Evolutionary conservation across 805 yeast species (phyloP).

Genomic region (Ogataea nitratoaversa): DNA sequence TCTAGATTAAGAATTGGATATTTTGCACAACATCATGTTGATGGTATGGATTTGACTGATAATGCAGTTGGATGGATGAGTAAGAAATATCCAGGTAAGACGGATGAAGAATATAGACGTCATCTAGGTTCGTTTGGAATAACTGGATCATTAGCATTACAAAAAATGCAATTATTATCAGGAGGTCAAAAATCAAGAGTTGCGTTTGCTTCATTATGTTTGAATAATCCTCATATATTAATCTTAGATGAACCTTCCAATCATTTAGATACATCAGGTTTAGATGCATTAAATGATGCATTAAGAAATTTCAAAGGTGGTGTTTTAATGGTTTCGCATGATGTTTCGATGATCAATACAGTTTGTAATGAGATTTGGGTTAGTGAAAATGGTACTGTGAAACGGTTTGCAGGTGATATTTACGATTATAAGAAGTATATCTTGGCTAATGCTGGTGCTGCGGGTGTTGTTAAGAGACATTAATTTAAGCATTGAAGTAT

Average conservation of each 20-base stretch:
- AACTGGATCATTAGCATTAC: constrained; percentile 89
- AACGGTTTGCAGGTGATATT: constrained; percentile 75
- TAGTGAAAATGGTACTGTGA: constrained; percentile 79
- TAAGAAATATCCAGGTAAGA: constrained; percentile 80
- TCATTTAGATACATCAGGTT: constrained; percentile 96
- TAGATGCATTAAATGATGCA: constrained; percentile 93
- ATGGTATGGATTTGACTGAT: constrained; percentile 82
- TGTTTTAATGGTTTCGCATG: constrained; percentile 96
- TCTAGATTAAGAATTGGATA: constrained; percentile 90
- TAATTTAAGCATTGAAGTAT: constrained; percentile 24
- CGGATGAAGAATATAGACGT: constrained; percentile 95
- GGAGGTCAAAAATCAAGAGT: constrained; percentile 99
- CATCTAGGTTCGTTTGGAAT: constrained; percentile 97
- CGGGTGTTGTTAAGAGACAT: constrained; percentile 91
- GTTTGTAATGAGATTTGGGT: constrained; percentile 97
- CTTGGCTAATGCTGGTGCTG: constrained; percentile 65
- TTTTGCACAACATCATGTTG: constrained; percentile 98
- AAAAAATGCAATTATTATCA: constrained; percentile 81
- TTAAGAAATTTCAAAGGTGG: constrained; percentile 89
- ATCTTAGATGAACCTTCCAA: constrained; percentile 97
- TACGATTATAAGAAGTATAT: constrained; percentile 88
- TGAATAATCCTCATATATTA: constrained; percentile 84
- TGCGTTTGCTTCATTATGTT: constrained; percentile 93
- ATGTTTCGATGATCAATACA: constrained; percentile 80
- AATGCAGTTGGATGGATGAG: constrained; percentile 97